Evolutionary conservation across 2,329 filamentous ascomycete species (phyloP), one percentile per base, ranked within the genome.

Genomic region (Beauveria sp.): DNA sequence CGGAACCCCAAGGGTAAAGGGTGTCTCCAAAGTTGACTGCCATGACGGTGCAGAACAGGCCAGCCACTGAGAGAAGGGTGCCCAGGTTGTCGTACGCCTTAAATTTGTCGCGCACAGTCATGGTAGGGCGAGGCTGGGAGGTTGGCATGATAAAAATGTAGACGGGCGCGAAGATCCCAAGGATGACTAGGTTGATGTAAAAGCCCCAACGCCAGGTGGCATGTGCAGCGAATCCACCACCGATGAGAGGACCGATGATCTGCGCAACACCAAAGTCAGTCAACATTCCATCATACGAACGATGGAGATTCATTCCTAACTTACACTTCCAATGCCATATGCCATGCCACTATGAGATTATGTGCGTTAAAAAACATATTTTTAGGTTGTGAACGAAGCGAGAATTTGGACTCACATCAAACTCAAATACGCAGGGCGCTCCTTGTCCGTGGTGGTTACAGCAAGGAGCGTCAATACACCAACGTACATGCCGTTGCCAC

Each of bases 121-220:
- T 61, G 5, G 65, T 69, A 2, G 63, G 50, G 67, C 43, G 0
- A 65, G 42, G 20, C 63, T 65, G 24, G 14, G 68, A 52, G 18
- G 28, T 50, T 2, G 70, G 71, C 3, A 74, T 31, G 5, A 69
- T 24, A 18, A 69, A 69, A 40, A 73, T 1, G 59, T 68, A 74
- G 0, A 64, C 64, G 0, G 45, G 45, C 5, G 45, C 45, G 45
- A 24, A 6, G 45, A 26, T 22, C 3, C 6, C 76, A 4, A 71
- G 81, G 4, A 78, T 75, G 42, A 79, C 69, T 1, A 84, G 72
- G 63, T 84, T 84, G 70, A 85, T 80, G 8, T 68, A 65, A 18
- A 57, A 70, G 40, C 50, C 63, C 74, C 74, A 79, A 24, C 77
- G 64, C 78, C 78, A 80, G 0, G 70, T 72, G 0, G 72, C 76